phyloP scores from a whole-genome alignment of 192 early-diverging fungal species.

The Entomortierella lignicola region DNA sequence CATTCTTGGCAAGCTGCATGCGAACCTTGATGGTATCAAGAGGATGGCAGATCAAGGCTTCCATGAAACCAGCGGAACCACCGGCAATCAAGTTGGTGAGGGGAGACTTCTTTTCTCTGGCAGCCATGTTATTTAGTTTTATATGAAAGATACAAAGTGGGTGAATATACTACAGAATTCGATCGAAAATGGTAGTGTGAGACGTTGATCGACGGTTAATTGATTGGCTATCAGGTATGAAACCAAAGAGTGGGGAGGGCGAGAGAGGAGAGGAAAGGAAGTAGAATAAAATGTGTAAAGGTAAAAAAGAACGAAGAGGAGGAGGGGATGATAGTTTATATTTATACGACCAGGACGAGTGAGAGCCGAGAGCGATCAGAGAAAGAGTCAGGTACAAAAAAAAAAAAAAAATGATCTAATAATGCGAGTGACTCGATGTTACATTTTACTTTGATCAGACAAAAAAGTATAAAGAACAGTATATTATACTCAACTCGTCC shows the following conservation, averaged over 20 bases:
- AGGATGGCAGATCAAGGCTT: conserved; percentile 91
- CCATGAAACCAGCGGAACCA: conserved; percentile 91
- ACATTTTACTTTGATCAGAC: too few species aligned
- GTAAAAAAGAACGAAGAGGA: not conserved
- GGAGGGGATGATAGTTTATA: conserved; percentile 19
- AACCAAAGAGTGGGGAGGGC: conserved; percentile 4
- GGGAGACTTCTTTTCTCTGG: conserved; percentile 68
- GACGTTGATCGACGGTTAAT: too few species aligned
- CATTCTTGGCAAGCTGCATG: conserved; percentile 88
- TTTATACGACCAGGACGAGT: conserved; percentile 21
- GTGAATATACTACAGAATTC: not conserved
- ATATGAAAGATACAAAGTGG: too few species aligned
- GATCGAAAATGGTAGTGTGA: not conserved
- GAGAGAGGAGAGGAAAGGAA: not conserved
- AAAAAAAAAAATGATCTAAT: not conserved
- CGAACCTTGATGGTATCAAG: conserved; percentile 98
- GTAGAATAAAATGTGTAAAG: conserved; percentile 10
- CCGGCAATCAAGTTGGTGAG: conserved; percentile 88
- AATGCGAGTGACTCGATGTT: not conserved
- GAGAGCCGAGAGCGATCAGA: conserved; percentile 22
- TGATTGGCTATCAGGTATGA: not conserved
- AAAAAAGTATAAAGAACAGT: too few species aligned
- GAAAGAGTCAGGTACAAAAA: not conserved
- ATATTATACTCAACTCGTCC: too few species aligned
- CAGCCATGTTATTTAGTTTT: conserved; percentile 16